These are phyloP conservation scores for Cryomyces minteri DNA, from an alignment of 495 filamentous ascomycete species.

Conservation along the genomic window DNA sequence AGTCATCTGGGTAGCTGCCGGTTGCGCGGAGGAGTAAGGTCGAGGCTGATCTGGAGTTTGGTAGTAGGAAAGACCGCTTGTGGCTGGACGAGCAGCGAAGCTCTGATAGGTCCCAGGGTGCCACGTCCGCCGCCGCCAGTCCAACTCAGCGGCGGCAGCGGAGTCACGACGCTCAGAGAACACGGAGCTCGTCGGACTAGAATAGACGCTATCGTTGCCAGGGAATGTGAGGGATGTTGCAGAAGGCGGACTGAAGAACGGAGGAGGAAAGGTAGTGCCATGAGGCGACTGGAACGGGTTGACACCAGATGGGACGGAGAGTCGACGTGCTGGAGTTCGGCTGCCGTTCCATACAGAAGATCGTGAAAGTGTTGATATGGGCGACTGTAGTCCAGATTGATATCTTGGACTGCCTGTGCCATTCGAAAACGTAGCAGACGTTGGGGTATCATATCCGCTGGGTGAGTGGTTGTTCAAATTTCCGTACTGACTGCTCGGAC, in stretches of 20 bases:
- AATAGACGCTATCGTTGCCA: constrained; percentile 34
- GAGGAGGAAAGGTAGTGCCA: constrained; percentile 32
- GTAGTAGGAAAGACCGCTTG: constrained; percentile 37
- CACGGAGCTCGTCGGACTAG: constrained; percentile 53
- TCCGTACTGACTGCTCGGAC: constrained; percentile 23
- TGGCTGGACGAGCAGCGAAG: constrained; percentile 34
- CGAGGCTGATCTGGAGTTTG: constrained; percentile 40
- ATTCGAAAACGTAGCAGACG: constrained; percentile 54
- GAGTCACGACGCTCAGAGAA: constrained; percentile 45
- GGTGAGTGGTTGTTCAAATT: constrained; percentile 37
- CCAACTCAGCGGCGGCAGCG: constrained; percentile 44
- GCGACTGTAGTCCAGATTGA: constrained; percentile 43
- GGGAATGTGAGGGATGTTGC: constrained; percentile 38
- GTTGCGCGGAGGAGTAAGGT: constrained; percentile 30
- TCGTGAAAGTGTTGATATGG: constrained; percentile 44
- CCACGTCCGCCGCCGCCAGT: constrained; percentile 74
- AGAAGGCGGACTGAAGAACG: constrained; percentile 36
- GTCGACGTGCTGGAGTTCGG: constrained; percentile 51
- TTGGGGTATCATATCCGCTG: constrained; percentile 57
- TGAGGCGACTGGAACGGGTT: constrained; percentile 59
- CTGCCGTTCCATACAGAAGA: constrained; percentile 50
- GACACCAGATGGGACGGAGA: constrained; percentile 61
- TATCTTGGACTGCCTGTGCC: constrained; percentile 57
- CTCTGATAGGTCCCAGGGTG: constrained; percentile 57
- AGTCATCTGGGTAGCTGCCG: constrained; percentile 30